Conservation (phyloP, 2,329 filamentous ascomycete genomes). For the Akanthomyces uredinophilus region DNA sequence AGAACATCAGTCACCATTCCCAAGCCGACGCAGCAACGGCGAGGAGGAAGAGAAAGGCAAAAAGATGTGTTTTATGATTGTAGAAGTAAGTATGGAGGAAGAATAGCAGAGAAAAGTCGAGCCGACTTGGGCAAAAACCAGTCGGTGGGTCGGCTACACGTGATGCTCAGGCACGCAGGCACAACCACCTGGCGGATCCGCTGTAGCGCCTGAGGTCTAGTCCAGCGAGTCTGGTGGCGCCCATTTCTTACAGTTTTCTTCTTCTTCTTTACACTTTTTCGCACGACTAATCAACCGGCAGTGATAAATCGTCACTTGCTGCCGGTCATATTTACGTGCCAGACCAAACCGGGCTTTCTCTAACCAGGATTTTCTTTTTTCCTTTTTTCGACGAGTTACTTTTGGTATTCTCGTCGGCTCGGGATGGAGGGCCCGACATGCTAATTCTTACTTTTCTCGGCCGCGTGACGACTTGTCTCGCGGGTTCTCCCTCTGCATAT, state of each 20-base stretch:
- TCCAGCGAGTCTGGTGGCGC: neutral
- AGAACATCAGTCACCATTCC: neutral
- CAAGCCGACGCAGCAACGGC: neutral
- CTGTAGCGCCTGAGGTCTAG: neutral
- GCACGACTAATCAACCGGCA: conserved; percentile 58
- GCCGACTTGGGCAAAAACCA: conserved; percentile 1
- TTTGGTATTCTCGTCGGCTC: conserved; percentile 10
- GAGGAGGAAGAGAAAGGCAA: neutral
- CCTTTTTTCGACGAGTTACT: conserved; percentile 15
- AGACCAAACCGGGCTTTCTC: conserved; percentile 40
- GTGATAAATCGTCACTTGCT: conserved; percentile 42
- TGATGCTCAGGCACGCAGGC: conserved; percentile 16
- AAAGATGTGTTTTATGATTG: neutral
- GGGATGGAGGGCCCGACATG: conserved; percentile 15
- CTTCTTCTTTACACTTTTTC: conserved; percentile 40
- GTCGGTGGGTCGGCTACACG: conserved; percentile 21
- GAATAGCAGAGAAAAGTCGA: neutral
- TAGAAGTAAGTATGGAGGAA: neutral
- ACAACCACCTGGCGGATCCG: neutral
- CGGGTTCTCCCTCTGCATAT: neutral
- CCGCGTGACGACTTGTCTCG: neutral
- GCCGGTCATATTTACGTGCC: conserved; percentile 58
- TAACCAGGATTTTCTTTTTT: conserved; percentile 15
- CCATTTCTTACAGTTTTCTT: conserved; percentile 8
- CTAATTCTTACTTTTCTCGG: neutral